Base-by-base conservation (phyloP, 441 rosid genomes). In the Erysimum pusillum region DNA sequence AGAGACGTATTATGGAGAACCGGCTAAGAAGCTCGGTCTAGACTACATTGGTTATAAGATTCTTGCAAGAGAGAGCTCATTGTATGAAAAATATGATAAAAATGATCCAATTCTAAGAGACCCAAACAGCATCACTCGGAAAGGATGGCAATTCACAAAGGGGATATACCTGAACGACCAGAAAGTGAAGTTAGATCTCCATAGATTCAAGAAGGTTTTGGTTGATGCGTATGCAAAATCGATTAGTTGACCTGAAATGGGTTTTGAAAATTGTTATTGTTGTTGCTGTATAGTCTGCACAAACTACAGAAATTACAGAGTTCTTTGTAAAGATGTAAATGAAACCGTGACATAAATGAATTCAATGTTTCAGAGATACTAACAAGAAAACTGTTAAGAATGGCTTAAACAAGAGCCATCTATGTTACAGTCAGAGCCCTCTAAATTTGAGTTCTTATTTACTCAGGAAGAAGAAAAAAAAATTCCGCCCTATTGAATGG, bases 91-190 rank as follows among this genome's bases (percentile, higher is more conserved):
- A 59, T 91, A 93, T 34, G 85, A 86, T 34, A 67, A 71, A 69
- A 42, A 84, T 18, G 85, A 84, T 64, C 85, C 80, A 41, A 69
- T 84, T 41, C 60, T 84, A 25, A 62, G 35, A 71, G 81, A 95
- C 31, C 98, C 98, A 5, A 42, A 57, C n/a, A 91, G 90, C 65
- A 85, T 95, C 82, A 79, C 76, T 46, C 2, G 69, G 14, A 95
- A 85, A 71, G 98, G 99, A 54, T 95, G 98, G 99, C 82, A 91
- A 71, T 93, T 83, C 88, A 95, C 99, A 0, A 95, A 95, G 78
- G 68, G 73, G 69, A 87, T 91, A 74, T 95, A 95, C 84, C 89
- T 95, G 34, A 90, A 82, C 6, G 74, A 83, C 66, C 99, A 95
- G 62, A 90, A 82, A 53, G 89, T 95, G 79, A 86, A 42, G 53